Conservation (phyloP, 1,284 basidiomycete species). For the Cryptococcus neoformans region DNA sequence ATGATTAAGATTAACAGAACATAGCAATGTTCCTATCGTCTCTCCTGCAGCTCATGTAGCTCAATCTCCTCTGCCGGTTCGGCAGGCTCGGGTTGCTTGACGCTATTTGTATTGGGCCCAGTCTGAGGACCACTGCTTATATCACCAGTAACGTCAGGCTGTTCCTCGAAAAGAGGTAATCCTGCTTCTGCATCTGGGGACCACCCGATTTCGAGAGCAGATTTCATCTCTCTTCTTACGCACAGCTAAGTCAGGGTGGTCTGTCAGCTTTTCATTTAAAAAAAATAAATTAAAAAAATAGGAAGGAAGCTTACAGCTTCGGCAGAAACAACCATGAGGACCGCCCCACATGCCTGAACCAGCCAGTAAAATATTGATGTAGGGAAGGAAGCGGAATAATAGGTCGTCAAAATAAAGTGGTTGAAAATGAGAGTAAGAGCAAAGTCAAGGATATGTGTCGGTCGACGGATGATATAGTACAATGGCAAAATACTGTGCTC, state of each 20-base stretch:
- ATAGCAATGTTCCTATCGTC: too few relatives aligned
- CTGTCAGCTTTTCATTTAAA: too few relatives aligned
- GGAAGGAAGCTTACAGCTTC: conserved; percentile 7
- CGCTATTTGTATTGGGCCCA: neutral
- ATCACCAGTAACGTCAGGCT: neutral
- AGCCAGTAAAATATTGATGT: conserved; percentile 87
- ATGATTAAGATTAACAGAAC: too few relatives aligned
- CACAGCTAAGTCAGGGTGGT: conserved; percentile 55
- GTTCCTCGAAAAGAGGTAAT: conserved; percentile 6
- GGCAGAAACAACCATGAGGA: conserved; percentile 60
- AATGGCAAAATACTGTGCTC: conserved; percentile 75
- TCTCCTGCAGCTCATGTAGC: too few relatives aligned
- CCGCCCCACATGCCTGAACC: conserved; percentile 67
- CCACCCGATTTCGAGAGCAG: conserved; percentile 62
- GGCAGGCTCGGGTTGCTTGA: too few relatives aligned
- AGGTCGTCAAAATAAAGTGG: conserved; percentile 87
- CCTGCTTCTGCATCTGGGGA: conserved; percentile 22
- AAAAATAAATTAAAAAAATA: conserved; percentile 54
- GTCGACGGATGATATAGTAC: conserved; percentile 80
- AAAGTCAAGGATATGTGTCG: conserved; percentile 93
- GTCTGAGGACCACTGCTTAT: neutral
- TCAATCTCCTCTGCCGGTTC: too few relatives aligned
- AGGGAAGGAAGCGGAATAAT: conserved; percentile 82
- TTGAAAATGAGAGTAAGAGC: conserved; percentile 82
- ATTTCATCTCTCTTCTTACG: conserved; percentile 86